These are phyloP conservation scores for Chaetomiaceae sp. DNA, from an alignment of 2,329 filamentous ascomycete species.

Conservation along the genomic window DNA sequence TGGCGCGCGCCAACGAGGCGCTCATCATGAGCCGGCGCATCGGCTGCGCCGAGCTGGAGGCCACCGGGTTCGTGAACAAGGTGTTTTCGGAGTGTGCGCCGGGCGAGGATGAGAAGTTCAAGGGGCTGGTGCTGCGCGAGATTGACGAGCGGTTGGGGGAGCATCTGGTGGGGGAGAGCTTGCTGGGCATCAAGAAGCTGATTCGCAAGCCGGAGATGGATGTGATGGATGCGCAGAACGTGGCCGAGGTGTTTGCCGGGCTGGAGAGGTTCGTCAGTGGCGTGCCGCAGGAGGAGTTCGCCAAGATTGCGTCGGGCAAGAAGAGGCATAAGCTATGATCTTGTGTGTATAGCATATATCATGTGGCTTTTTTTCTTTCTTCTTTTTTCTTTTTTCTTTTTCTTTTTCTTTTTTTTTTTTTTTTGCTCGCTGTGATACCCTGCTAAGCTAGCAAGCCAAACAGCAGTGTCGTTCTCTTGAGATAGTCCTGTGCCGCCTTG, in stretches of 20 bases:
- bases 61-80: conserved; percentile 78
- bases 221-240: conserved; percentile 67
- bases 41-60: conserved; percentile 63
- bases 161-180: conserved; percentile 72
- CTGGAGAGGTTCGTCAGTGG: conserved; percentile 74
- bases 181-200: conserved; percentile 79
- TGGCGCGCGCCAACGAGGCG: conserved; percentile 82
- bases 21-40: conserved; percentile 85
- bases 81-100: conserved; percentile 56
- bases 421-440: too few species aligned
- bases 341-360: conserved; percentile 2
- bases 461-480: conserved; percentile 72
- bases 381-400: too few species aligned
- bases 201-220: conserved; percentile 69
- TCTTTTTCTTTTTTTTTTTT: too few species aligned
- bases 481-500: conserved; percentile 68
- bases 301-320: conserved; percentile 74
- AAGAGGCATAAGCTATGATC: conserved; percentile 87
- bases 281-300: conserved; percentile 82
- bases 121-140: conserved; percentile 65
- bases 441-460: conserved; percentile 71
- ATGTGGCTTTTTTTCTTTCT: too few species aligned
- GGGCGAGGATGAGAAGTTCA: conserved; percentile 61
- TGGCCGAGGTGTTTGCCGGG: conserved; percentile 79
- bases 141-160: conserved; percentile 73